phyloP scores from a whole-genome alignment of 106 monocot species.

The Acorus gramineus region DNA sequence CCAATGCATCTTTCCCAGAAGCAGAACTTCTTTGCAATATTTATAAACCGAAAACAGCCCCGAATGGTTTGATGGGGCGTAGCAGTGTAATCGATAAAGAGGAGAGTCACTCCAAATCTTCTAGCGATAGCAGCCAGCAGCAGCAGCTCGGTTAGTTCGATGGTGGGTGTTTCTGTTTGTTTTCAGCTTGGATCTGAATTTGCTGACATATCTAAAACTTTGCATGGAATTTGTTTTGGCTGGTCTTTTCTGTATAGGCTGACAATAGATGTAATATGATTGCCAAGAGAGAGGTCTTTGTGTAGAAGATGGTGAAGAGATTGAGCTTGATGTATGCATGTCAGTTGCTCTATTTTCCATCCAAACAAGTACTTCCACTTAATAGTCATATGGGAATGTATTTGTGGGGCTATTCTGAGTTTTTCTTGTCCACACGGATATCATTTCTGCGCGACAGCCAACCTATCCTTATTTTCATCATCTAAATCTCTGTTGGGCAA shows the following conservation, averaged over 20 bases:
- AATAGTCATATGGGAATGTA: too few relatives aligned
- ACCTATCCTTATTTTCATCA: too few relatives aligned
- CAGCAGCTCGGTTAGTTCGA: slow-evolving; percentile 6
- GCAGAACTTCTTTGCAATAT: slow-evolving; percentile 53
- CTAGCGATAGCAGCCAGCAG: slow-evolving; percentile 23
- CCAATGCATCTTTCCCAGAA: slow-evolving; percentile 52
- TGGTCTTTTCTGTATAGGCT: slow-evolving; percentile 13
- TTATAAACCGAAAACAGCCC: slow-evolving; percentile 21
- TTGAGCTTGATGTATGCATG: too few relatives aligned
- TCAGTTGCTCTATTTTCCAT: too few relatives aligned
- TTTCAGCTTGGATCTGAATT: slow-evolving; percentile 3
- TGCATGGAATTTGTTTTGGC: neutral
- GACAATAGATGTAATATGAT: slow-evolving; percentile 1
- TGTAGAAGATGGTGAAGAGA: too few relatives aligned
- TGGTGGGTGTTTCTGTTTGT: neutral
- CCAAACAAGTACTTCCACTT: too few relatives aligned
- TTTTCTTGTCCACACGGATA: too few relatives aligned
- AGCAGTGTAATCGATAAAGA: slow-evolving; percentile 26
- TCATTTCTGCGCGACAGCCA: too few relatives aligned
- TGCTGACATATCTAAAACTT: slow-evolving; percentile 3
- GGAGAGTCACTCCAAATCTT: slow-evolving; percentile 21
- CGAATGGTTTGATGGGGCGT: slow-evolving; percentile 10
- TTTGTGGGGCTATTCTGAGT: too few relatives aligned
- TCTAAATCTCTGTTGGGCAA: too few relatives aligned
- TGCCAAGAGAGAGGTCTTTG: too few relatives aligned